These are phyloP conservation scores for Aureobasidium uvarum DNA, from an alignment of 2,329 filamentous ascomycete genomes.

Conservation along the genomic window DNA sequence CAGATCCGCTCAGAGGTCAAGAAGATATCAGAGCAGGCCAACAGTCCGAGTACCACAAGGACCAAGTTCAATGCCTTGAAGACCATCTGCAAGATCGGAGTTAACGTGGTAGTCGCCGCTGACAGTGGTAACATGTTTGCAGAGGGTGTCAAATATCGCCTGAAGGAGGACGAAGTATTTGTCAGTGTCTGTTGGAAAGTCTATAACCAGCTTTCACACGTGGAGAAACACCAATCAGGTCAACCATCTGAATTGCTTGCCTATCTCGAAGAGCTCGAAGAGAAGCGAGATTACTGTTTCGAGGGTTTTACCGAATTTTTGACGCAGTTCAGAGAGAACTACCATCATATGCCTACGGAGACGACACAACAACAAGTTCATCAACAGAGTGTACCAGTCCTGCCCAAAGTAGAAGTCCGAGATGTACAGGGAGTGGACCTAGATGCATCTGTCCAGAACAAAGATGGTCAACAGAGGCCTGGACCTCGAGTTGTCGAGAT, in stretches of 20 bases:
- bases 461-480: not conserved
- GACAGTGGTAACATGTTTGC: not conserved
- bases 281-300: conserved; percentile 21
- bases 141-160: conserved; percentile 17
- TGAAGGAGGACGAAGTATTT: conserved; percentile 15
- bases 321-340: not conserved
- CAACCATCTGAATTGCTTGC: not conserved
- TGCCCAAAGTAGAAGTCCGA: not conserved
- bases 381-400: not conserved
- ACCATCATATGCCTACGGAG: not conserved
- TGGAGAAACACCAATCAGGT: not conserved
- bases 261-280: not conserved
- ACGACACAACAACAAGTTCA: not conserved
- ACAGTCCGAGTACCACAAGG: not conserved
- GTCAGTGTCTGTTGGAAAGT: conserved; percentile 12
- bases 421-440: not conserved
- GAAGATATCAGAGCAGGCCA: not conserved
- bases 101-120: not conserved
- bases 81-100: conserved; percentile 9
- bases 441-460: not conserved
- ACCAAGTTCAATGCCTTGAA: conserved; percentile 13
- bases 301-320: conserved; percentile 11
- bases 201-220: not conserved
- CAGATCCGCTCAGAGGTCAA: conserved; percentile 13
- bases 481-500: not conserved